phyloP scores from a whole-genome alignment of 1,284 basidiomycete species.

The Fomitopsis schrenkii region DNA sequence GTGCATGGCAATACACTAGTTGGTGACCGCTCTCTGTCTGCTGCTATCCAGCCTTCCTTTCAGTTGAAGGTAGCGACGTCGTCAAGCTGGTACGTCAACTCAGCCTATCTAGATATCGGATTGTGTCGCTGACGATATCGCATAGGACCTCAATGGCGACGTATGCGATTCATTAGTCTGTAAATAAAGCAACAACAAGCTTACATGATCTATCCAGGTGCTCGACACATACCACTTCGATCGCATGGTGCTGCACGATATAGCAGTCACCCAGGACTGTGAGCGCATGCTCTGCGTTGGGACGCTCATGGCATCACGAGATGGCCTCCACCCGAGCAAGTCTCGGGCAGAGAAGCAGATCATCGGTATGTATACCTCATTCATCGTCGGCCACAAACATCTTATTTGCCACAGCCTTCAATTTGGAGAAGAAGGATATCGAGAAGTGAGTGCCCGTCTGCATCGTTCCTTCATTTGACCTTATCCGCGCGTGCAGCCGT shows the following conservation, averaged over 20 bases:
- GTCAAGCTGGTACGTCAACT: constrained; percentile 38
- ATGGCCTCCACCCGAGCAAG: constrained; percentile 68
- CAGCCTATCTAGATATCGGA: neutral
- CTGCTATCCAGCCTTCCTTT: constrained; percentile 42
- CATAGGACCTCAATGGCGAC: constrained; percentile 49
- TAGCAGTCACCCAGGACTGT: constrained; percentile 68
- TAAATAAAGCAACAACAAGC: neutral
- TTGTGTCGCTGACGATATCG: neutral
- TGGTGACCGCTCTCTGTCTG: neutral
- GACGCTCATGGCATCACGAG: constrained; percentile 55
- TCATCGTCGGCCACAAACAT: neutral
- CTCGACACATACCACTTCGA: constrained; percentile 61
- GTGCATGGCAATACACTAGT: neutral
- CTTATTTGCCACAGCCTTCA: constrained; percentile 51
- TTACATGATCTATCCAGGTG: constrained; percentile 29
- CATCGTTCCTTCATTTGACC: neutral
- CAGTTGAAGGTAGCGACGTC: constrained; percentile 50
- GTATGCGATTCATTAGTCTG: constrained; percentile 17
- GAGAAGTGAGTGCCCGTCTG: constrained; percentile 53
- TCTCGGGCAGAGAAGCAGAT: constrained; percentile 74
- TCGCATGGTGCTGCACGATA: constrained; percentile 66
- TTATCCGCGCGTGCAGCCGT: constrained; percentile 39
- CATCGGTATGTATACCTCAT: constrained; percentile 44
- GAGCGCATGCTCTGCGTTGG: constrained; percentile 67
- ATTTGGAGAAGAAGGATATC: constrained; percentile 55